Evolutionary conservation across 2,329 filamentous ascomycete species (phyloP), one percentile per base, ranked within the genome.

Genomic region (Colletotrichum theobromicola): DNA sequence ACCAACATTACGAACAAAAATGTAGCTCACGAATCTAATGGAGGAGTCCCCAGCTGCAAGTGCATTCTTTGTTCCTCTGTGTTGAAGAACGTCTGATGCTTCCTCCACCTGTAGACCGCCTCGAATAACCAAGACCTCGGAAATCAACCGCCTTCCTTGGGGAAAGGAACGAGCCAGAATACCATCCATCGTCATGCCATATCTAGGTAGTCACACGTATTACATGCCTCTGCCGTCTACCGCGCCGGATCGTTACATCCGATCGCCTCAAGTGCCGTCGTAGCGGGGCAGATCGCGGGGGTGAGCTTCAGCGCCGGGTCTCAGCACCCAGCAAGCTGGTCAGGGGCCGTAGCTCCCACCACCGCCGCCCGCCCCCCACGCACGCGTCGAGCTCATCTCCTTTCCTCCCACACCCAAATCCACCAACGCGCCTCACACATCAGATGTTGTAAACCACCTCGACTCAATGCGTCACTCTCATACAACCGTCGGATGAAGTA

Each of bases 271-370:
- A 67, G 46, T 71, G 53, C 63, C 42, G n/a, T 18, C 13, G 30
- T 7, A 72, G 72, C 64, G 62, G 72, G 68, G 35, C 68, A 37
- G 62, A 67, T 66, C 37, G 68, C 60, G 67, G 71, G 60, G 67
- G 53, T 37, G 28, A 34, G 34, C 53, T 34, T 34, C 70, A 28
- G 53, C 35, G 35, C 6, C 65, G 24, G 63, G 46, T 55, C 30
- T 46, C 63, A 16, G 15, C 34, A 63, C 61, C 61, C 24, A 28
- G 62, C 42, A 50, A 26, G 28, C n/a, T 53, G n/a, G 24, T 9
- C 57, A 65, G 42, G 62, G 37, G 28, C 42, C 42, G 62, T 65
- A 46, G 62, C 62, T 65, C 62, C 62, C 28, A 64, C 15, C 21
- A 53, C 63, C 16, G 26, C 10, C n/a, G 5, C 30, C 61, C 5